A percentile compares a stretch with the other conserved stretches of the same genome.
Evolutionary conservation across 1,284 basidiomycete genomes (phyloP).

Genomic region (Rhodofomes roseus): DNA sequence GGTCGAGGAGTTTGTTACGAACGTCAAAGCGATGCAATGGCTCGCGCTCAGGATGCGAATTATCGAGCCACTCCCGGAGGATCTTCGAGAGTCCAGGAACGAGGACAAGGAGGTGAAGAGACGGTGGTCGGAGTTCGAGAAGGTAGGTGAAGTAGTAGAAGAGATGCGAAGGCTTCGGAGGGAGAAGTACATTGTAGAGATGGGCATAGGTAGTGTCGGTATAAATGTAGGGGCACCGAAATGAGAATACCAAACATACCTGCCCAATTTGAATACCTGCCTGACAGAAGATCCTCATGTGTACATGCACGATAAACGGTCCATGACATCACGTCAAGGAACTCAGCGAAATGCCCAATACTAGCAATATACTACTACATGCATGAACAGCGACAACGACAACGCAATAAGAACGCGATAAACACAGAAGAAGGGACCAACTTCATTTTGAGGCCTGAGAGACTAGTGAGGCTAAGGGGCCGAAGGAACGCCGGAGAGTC

Average conservation of each 20-base stretch:
- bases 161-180: constrained; percentile 58
- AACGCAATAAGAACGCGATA: constrained; percentile 7
- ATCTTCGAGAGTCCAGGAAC: neutral
- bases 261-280: neutral
- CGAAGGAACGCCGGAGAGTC: neutral
- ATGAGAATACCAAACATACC: neutral
- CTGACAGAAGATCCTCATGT: neutral
- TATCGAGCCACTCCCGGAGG: constrained; percentile 37
- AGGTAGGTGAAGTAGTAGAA: constrained; percentile 65
- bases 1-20: constrained; percentile 61
- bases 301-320: neutral
- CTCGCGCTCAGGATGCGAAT: constrained; percentile 65
- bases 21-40: constrained; percentile 78
- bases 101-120: constrained; percentile 2
- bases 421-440: constrained; percentile 1
- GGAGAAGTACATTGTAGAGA: constrained; percentile 54
- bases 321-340: neutral
- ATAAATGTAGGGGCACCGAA: neutral
- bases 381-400: constrained; percentile 6
- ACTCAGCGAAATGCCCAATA: neutral
- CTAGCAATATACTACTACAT: constrained; percentile 3
- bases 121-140: constrained; percentile 59
- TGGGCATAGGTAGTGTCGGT: constrained; percentile 56
- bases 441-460: neutral
- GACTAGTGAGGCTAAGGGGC: neutral